Evolutionary conservation across 2,329 filamentous ascomycete genomes (phyloP).

Genomic region (Penicillium sclerotigenum): DNA sequence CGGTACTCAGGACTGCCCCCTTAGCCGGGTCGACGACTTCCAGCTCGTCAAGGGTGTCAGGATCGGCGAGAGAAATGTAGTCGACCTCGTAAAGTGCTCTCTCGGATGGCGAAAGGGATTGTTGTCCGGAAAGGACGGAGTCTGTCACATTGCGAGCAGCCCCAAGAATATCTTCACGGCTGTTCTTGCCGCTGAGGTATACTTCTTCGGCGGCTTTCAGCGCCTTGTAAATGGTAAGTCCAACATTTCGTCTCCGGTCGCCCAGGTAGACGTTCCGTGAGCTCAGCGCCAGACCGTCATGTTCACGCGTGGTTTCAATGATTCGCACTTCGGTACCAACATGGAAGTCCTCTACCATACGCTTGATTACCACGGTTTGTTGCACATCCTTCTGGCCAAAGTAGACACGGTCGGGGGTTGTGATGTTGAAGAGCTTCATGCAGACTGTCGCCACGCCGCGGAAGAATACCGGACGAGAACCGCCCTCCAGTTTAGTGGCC

Average conservation of each 20-base stretch:
- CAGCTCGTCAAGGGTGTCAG: conserved; percentile 76
- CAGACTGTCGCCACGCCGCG: conserved; percentile 93
- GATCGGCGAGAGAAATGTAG: conserved; percentile 88
- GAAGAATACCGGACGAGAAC: conserved; percentile 88
- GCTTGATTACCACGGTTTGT: conserved; percentile 84
- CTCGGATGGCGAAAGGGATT: conserved; percentile 55
- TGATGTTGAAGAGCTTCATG: conserved; percentile 87
- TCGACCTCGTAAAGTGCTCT: conserved; percentile 78
- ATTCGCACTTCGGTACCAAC: conserved; percentile 72
- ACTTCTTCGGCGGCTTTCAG: conserved; percentile 67
- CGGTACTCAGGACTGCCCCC: conserved; percentile 84
- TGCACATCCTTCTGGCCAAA: conserved; percentile 98
- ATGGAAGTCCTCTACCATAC: conserved; percentile 84
- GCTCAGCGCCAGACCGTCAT: conserved; percentile 83
- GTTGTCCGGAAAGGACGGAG: conserved; percentile 59
- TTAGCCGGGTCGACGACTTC: conserved; percentile 63
- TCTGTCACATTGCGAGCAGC: conserved; percentile 63
- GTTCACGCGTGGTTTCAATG: conserved; percentile 69
- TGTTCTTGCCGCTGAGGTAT: conserved; percentile 56
- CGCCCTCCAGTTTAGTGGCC: conserved; percentile 76
- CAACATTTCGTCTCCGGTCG: conserved; percentile 65
- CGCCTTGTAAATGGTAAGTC: conserved; percentile 67
- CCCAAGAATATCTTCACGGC: conserved; percentile 66
- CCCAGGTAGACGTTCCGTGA: conserved; percentile 94
- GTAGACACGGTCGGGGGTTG: conserved; percentile 74